phyloP scores from a whole-genome alignment of 345 rosid species.

The Brassica napus region DNA sequence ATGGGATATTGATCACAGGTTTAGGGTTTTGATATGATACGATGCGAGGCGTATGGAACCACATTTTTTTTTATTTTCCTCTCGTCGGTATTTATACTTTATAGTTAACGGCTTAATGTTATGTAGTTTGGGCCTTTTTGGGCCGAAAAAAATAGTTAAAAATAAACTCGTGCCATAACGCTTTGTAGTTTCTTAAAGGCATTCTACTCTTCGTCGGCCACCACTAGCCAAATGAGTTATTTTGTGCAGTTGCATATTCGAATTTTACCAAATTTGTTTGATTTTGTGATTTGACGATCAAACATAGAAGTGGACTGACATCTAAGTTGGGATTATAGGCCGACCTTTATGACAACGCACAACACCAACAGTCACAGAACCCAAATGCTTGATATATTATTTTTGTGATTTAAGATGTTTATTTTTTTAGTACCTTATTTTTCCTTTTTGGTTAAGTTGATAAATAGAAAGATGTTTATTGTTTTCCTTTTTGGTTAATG shows the following conservation, averaged over 20 bases:
- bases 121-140: not conserved
- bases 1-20: not conserved
- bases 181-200: not conserved
- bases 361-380: not conserved
- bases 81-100: too few species aligned
- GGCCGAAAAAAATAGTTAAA: not conserved
- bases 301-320: not conserved
- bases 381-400: not conserved
- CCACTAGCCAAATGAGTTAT: not conserved
- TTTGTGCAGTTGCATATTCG: not conserved
- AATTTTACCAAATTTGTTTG: not conserved
- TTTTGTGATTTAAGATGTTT: not conserved
- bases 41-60: not conserved
- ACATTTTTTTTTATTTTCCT: too few species aligned
- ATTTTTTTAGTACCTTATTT: too few species aligned
- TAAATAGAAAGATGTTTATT: not conserved
- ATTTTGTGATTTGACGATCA: not conserved
- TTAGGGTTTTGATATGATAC: not conserved
- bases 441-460: not conserved
- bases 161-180: not conserved
- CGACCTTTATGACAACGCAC: not conserved
- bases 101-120: too few species aligned
- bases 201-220: not conserved
- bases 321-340: not conserved
- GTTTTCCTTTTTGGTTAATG: not conserved